Conservation (phyloP, 345 rosid species). For the Lenwebbia sp. region DNA sequence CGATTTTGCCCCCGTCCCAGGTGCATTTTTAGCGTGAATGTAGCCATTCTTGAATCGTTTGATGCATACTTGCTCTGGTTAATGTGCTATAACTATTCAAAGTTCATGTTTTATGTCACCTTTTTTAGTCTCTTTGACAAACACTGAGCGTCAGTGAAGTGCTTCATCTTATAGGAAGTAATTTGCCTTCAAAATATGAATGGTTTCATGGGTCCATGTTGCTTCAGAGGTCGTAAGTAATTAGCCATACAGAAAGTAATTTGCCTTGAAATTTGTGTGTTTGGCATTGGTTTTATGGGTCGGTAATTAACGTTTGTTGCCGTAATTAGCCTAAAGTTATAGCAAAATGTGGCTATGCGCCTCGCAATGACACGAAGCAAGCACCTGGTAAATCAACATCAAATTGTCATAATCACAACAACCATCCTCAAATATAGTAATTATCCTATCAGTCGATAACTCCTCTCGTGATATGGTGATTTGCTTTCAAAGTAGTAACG, state of each 20-base stretch:
- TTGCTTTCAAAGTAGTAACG: background rate
- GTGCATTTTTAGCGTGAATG: rapidly evolving
- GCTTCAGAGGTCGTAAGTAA: background rate
- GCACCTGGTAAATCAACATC: background rate
- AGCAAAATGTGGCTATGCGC: background rate
- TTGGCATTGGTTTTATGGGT: too few species aligned
- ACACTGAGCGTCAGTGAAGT: background rate
- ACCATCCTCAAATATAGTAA: background rate
- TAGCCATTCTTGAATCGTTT: background rate
- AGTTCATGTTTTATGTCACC: background rate
- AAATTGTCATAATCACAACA: background rate
- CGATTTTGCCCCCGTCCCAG: background rate
- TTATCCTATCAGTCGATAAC: background rate
- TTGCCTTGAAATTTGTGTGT: too few species aligned
- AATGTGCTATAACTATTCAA: background rate
- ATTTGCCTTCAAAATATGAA: background rate
- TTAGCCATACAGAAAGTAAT: too few species aligned
- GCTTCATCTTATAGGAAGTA: background rate
- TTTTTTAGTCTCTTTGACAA: background rate
- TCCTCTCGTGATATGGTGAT: background rate
- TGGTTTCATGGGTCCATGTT: background rate
- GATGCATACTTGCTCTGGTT: background rate
- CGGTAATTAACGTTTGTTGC: background rate
- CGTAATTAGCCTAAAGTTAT: background rate
- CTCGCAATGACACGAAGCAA: background rate